Evolutionary conservation across 139 green algal species (phyloP).

Genomic region (Volvox africanus): DNA sequence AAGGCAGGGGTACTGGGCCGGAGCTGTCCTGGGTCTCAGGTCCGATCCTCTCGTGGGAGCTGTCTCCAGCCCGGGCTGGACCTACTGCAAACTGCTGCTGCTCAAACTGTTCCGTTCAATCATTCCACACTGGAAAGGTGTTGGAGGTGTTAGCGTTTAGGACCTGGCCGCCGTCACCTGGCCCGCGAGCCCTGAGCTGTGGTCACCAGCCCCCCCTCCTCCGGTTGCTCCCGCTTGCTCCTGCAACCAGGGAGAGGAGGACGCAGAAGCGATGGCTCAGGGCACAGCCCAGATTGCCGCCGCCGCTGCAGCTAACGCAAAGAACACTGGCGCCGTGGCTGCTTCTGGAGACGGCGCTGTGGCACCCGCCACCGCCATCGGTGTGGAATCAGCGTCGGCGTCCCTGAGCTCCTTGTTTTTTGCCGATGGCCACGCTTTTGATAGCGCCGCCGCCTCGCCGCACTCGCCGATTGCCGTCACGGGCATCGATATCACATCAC

Average conservation of each 20-base stretch:
- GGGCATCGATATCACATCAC: constrained; percentile 67
- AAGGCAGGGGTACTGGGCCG: no score
- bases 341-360: not conserved
- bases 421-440: constrained; percentile 57
- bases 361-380: not conserved
- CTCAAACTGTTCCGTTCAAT: no score
- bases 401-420: not conserved
- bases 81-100: no score
- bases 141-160: no score
- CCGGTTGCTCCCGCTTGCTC: not conserved
- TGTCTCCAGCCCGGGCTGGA: no score
- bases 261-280: constrained; percentile 37
- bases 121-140: no score
- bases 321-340: not conserved
- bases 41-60: no score
- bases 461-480: constrained; percentile 38
- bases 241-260: constrained; percentile 44
- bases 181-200: no score
- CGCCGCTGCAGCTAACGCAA: constrained; percentile 34
- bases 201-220: no score
- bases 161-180: no score
- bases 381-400: not conserved
- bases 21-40: no score
- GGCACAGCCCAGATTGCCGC: constrained; percentile 32
- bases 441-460: constrained; percentile 1